Base-by-base conservation (phyloP, 1,139 yeast species). In the Yamadazyma membranifaciens region DNA sequence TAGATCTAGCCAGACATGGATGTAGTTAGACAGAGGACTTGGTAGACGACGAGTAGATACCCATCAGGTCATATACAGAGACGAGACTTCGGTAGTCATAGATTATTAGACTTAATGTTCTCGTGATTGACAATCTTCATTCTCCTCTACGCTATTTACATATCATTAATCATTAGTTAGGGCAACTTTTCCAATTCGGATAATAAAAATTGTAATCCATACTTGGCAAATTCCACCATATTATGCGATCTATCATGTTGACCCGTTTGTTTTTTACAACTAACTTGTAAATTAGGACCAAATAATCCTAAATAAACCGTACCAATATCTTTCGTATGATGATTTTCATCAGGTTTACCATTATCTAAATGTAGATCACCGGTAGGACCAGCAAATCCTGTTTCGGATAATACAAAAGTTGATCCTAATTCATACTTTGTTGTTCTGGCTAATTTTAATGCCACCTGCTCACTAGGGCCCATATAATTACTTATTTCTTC, bases 361-460 rank as follows among this genome's bases (percentile, higher is more conserved):
- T 46, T 48, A 33, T 49, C 48, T 41, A 70, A 59, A 43, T 70
- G 75, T 34, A 67, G 66, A 48, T 68, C 70, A 2, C 73, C 64
- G 0, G 82, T 69, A 10, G 94, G 94, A 0, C 95, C 95, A 0
- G 95, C 94, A 69, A 85, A 83, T 2, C 96, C 96, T 0, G 95
- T 83, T 57, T 87, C 96, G 0, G 91, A 82, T 28, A 87, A 69
- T 6, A 87, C 88, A 62, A 81, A 87, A 0, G 91, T 84, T 6
- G 89, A 81, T 0, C 95, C 95, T 47, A 87, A 72, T 57, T 87
- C 96, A 48, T 87, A 78, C 55, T 83, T 74, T 41, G 89, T 70
- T 45, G 87, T 87, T 42, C 96, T 68, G 2, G 96, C 95, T 52
- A 87, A 67, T 52, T 86, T 75, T 43, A 81, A 60, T 1, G 87